These are phyloP conservation scores for Adansonia madagascariensis DNA, from an alignment of 441 rosid species.

Conservation along the genomic window DNA sequence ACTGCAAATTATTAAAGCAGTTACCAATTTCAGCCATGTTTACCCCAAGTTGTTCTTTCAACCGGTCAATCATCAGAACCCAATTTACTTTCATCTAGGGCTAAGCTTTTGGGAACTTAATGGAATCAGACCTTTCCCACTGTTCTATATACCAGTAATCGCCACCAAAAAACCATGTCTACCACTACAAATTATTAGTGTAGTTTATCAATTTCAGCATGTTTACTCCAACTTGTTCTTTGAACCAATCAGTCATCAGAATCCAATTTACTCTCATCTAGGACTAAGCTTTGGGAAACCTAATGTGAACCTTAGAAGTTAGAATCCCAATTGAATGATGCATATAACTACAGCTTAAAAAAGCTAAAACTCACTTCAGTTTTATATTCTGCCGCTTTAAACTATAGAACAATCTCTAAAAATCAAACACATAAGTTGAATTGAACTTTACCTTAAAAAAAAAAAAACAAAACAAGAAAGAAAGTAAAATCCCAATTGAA, in stretches of 20 bases:
- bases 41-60: not conserved
- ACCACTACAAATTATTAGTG: constrained; percentile 48
- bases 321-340: not conserved
- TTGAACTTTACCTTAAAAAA: too few species aligned
- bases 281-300: not conserved
- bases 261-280: not conserved
- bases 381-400: too few species aligned
- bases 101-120: not conserved
- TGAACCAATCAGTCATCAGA: not conserved
- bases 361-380: too few species aligned
- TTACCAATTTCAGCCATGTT: not conserved
- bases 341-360: too few species aligned
- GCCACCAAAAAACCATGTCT: constrained; percentile 94
- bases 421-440: too few species aligned
- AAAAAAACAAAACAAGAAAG: too few species aligned
- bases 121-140: constrained; percentile 79
- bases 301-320: not conserved
- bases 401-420: too few species aligned
- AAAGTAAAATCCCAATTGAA: too few species aligned
- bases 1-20: constrained; percentile 37
- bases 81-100: not conserved
- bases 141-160: constrained; percentile 73
- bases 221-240: not conserved
- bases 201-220: not conserved
- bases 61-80: not conserved